phyloP scores from a whole-genome alignment of 1,284 basidiomycete species.

The Phellinidium pouzarii region DNA sequence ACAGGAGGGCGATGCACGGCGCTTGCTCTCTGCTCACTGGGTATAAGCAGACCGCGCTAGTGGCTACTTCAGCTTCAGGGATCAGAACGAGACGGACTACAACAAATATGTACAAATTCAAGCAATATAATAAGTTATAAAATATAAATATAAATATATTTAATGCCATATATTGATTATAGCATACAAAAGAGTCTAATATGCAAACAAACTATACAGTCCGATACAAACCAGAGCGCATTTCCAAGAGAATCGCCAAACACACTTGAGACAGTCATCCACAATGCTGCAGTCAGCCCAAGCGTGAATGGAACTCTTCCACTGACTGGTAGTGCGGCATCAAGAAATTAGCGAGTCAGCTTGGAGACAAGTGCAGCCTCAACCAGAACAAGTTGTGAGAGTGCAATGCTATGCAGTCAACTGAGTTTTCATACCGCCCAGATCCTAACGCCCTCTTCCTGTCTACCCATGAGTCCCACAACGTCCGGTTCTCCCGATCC shows the following conservation, averaged over 20 bases:
- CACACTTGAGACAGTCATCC: too few species aligned
- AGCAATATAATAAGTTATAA: neutral
- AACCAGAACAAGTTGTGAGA: too few species aligned
- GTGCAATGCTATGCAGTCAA: too few species aligned
- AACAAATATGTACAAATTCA: neutral
- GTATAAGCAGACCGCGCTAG: neutral
- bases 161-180: too few species aligned
- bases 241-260: too few species aligned
- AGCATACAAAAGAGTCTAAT: too few species aligned
- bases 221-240: too few species aligned
- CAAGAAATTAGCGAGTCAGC: too few species aligned
- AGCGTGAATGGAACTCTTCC: too few species aligned
- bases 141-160: neutral
- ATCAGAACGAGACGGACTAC: neutral
- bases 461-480: conserved; percentile 13
- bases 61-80: neutral
- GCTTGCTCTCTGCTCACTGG: neutral
- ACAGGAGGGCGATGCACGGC: neutral
- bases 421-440: conserved; percentile 1
- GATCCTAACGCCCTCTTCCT: conserved; percentile 13
- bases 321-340: too few species aligned
- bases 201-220: too few species aligned
- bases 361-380: neutral
- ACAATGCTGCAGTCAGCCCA: too few species aligned
- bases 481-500: conserved; percentile 12